These are phyloP conservation scores for Phaeodactylum tricornutum DNA, from an alignment of 108 stramenopile species.

Conservation along the genomic window DNA sequence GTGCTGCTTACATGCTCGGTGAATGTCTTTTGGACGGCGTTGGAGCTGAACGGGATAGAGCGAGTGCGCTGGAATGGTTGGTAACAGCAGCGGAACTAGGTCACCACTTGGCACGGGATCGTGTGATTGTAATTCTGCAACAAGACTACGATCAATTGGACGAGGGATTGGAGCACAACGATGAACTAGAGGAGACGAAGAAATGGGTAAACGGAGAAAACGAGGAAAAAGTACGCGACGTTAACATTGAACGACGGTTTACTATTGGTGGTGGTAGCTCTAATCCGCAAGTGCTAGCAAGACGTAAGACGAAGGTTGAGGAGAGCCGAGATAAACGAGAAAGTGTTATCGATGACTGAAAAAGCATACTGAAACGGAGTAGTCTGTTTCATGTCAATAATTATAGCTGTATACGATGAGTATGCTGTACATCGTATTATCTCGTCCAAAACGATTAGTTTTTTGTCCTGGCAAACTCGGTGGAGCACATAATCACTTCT, in stretches of 20 bases:
- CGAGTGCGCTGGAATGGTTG: constrained; percentile 40
- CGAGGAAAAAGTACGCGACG: constrained; percentile 4
- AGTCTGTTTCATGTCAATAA: too few species aligned
- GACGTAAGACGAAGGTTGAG: constrained; percentile 33
- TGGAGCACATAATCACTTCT: too few species aligned
- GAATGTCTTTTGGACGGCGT: constrained; percentile 53
- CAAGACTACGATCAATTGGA: constrained; percentile 13
- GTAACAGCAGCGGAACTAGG: constrained; percentile 46
- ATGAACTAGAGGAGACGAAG: constrained; percentile 10
- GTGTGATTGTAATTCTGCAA: constrained; percentile 45
- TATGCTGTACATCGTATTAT: too few species aligned
- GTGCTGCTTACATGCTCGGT: constrained; percentile 54
- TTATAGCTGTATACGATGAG: too few species aligned
- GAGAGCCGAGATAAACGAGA: too few species aligned
- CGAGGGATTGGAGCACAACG: not conserved
- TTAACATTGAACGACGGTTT: constrained; percentile 12
- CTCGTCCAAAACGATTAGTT: too few species aligned
- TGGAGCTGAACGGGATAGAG: constrained; percentile 32
- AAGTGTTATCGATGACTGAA: too few species aligned
- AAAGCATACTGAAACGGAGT: too few species aligned
- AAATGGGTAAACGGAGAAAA: constrained; percentile 20
- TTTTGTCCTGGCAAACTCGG: too few species aligned
- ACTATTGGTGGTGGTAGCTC: constrained; percentile 29
- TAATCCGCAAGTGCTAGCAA: constrained; percentile 23
- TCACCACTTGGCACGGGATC: constrained; percentile 44